A percentile compares a stretch with the other conserved stretches of the same genome.
Evolutionary conservation across 2,329 filamentous ascomycete species (phyloP).

Genomic region (Cercospora sp.): DNA sequence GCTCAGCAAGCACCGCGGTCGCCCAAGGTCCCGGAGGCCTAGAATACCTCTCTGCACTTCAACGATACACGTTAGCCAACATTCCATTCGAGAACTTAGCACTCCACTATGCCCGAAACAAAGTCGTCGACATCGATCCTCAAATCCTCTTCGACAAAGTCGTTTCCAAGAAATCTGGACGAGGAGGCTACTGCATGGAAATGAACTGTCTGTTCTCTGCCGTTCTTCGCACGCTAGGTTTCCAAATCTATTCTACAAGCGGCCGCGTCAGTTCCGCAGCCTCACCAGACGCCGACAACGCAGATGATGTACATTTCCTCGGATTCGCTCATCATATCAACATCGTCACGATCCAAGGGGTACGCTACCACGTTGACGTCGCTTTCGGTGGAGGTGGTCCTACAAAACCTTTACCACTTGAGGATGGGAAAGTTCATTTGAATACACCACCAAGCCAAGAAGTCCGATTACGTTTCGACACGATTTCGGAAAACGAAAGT

Average conservation of each 20-base stretch:
- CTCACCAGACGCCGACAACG: constrained; percentile 13
- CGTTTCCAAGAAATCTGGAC: constrained; percentile 41
- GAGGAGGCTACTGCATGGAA: constrained; percentile 64
- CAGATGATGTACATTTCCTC: constrained; percentile 24
- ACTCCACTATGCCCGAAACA: constrained; percentile 56
- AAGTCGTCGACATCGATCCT: constrained; percentile 52
- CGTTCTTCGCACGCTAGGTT: constrained; percentile 55
- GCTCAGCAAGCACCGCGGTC: constrained; percentile 21
- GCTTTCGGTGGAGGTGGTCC: constrained; percentile 65
- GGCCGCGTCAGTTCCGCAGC: constrained; percentile 40
- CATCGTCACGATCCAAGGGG: constrained; percentile 49
- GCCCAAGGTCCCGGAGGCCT: constrained; percentile 24
- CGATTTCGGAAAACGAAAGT: constrained; percentile 19
- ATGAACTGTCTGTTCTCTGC: constrained; percentile 55
- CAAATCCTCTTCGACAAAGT: constrained; percentile 56
- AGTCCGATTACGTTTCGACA: constrained; percentile 26
- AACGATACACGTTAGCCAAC: constrained; percentile 39
- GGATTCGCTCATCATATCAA: constrained; percentile 47
- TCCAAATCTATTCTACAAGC: constrained; percentile 44
- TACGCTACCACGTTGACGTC: constrained; percentile 60
- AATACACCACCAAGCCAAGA: constrained; percentile 12
- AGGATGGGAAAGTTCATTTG: constrained; percentile 44
- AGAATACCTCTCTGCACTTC: constrained; percentile 29
- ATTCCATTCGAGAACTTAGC: constrained; percentile 60
- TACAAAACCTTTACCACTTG: constrained; percentile 58